A percentile compares a stretch with the other conserved stretches of the same genome.
These are phyloP conservation scores for Vishniacozyma victoriae DNA, from an alignment of 768 basidiomycete genomes.

Conservation along the genomic window DNA sequence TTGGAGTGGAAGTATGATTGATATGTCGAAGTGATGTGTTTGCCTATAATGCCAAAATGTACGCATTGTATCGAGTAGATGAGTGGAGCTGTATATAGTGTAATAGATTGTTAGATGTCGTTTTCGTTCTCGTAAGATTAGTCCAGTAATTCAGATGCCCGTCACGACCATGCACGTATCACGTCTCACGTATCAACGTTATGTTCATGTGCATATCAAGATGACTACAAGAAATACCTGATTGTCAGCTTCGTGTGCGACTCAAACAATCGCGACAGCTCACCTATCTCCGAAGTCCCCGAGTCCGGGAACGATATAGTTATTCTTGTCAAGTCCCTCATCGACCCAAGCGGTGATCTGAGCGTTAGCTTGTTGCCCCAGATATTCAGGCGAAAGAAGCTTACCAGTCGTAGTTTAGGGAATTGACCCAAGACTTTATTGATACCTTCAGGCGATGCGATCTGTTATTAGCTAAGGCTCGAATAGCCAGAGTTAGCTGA, in stretches of 20 bases:
- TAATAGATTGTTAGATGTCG: no score
- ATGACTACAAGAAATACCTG: not conserved
- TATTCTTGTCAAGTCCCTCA: constrained; percentile 79
- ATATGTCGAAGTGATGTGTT: no score
- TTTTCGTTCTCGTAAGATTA: no score
- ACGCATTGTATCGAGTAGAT: no score
- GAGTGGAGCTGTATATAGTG: no score
- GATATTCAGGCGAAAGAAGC: constrained; percentile 32
- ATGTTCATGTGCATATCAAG: no score
- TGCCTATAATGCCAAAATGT: no score
- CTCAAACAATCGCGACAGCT: not conserved
- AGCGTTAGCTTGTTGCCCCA: constrained; percentile 1
- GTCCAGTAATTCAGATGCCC: no score
- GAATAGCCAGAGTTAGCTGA: not conserved
- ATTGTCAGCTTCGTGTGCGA: not conserved
- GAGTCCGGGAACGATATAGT: constrained; percentile 87
- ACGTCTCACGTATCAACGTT: no score
- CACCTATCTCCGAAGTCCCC: constrained; percentile 85
- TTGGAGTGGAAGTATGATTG: no score
- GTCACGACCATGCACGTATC: no score
- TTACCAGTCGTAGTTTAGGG: constrained; percentile 69
- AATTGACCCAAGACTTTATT: constrained; percentile 69
- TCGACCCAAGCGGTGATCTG: constrained; percentile 96
- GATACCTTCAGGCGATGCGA: constrained; percentile 85
- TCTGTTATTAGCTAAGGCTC: constrained; percentile 50